Evolutionary conservation across 2,329 filamentous ascomycete genomes (phyloP), one percentile per base, ranked within the genome.

Genomic region (Dothistroma pini): DNA sequence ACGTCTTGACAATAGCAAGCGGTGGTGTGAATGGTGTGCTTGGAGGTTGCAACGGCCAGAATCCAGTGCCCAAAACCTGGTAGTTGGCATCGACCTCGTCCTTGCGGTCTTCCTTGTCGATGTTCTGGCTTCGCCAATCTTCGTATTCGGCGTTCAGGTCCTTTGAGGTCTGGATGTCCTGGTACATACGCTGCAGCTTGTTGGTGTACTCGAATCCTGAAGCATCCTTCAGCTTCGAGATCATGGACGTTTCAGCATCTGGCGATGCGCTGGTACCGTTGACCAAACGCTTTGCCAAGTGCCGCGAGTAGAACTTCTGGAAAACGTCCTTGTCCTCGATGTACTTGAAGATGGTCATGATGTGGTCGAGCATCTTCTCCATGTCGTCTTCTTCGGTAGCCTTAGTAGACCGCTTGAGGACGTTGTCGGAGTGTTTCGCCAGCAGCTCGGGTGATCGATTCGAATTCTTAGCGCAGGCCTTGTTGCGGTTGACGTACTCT

Each of bases 291-390:
- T 96, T 91, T 54, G 95, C 95, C 69, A 99, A 81, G 88, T 96
- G 96, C 65, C 93, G 90, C 1, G 93, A 96, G 79, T 99, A 99
- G 78, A 97, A 99, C 77, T 97, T 99, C 77, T 97, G 95, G 84
- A 99, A 99, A 5, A 99, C 96, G 72, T 99, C 95, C 82, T 99
- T 99, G 78, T 99, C 96, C 75, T 99, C 95, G 66, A 99, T 97
- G 77, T 99, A 99, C 80, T 97, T 97, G 85, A 99, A 99, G 58
- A 99, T 91, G 1, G 93, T 97, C 95, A 99, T 99, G 71, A 99
- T 95, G 75, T 97, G 91, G 21, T 86, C 87, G 32, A 97, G 81
- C 34, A 91, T 89, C 67, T 89, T 88, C 78, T 99, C 95, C 70
- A 97, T 84, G 72, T 99, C 93, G 34, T 90, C 89, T 73, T 99